Evolutionary conservation across 225 moss, liverwort and hornwort species (phyloP).

Genomic region (Bryum argenteum): DNA sequence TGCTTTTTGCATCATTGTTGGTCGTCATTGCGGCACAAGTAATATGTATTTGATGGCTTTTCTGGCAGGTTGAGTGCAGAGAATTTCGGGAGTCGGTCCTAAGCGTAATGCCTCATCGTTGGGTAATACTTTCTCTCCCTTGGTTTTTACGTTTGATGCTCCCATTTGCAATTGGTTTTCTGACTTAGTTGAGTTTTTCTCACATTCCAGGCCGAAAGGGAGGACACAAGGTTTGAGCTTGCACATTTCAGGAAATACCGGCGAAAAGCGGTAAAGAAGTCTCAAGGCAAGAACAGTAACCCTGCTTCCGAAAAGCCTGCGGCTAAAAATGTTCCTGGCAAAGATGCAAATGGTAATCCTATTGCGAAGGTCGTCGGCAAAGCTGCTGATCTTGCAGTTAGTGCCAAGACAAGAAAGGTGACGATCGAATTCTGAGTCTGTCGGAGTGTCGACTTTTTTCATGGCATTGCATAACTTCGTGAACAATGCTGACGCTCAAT

Average conservation of each 20-base stretch:
- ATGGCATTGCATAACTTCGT: not conserved
- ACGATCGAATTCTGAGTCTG: slow-evolving; percentile 1
- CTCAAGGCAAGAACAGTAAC: slow-evolving; percentile 55
- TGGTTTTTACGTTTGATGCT: not conserved
- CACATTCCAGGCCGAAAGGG: slow-evolving; percentile 66
- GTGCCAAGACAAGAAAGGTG: slow-evolving; percentile 67
- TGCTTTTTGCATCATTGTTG: slow-evolving; percentile 5
- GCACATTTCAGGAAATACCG: slow-evolving; percentile 86
- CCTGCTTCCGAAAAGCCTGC: slow-evolving; percentile 60
- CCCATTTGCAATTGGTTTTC: not conserved
- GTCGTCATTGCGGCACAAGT: slow-evolving; percentile 1
- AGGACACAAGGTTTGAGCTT: slow-evolving; percentile 86
- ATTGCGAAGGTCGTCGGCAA: slow-evolving; percentile 70
- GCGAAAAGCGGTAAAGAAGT: slow-evolving; percentile 67
- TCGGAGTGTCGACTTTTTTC: slow-evolving; percentile 19
- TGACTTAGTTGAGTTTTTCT: slow-evolving; percentile 20
- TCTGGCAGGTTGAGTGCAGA: slow-evolving; percentile 80
- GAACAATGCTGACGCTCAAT: not conserved
- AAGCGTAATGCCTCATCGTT: slow-evolving; percentile 89
- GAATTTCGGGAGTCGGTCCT: slow-evolving; percentile 88
- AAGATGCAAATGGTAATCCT: slow-evolving; percentile 66
- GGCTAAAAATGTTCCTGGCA: slow-evolving; percentile 64
- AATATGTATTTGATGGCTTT: slow-evolving; percentile 23
- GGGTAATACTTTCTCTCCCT: slow-evolving; percentile 54
- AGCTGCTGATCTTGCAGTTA: slow-evolving; percentile 67